Evolutionary conservation across 257 asterid species (phyloP).

Genomic region (Thymus mandschuricus): DNA sequence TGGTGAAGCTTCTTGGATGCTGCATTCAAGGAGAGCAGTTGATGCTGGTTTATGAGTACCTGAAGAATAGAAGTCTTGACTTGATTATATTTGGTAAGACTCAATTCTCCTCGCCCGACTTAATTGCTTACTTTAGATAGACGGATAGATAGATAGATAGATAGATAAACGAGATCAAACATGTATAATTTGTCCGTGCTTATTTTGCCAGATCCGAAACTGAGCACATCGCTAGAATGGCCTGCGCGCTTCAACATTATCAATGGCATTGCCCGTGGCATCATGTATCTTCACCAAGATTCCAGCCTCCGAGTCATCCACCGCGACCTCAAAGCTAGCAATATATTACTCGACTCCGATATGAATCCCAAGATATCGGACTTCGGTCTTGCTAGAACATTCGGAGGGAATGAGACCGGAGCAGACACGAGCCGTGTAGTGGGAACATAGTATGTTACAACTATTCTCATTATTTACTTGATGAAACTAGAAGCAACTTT

Average conservation of each 20-base stretch:
- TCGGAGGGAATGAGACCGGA: conserved; percentile 28
- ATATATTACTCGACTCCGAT: conserved; percentile 32
- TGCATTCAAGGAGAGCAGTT: conserved; percentile 41
- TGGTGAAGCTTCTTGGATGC: conserved; percentile 48
- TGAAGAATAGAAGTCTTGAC: conserved; percentile 44
- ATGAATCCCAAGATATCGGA: conserved; percentile 44
- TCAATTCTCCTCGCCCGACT: background rate
- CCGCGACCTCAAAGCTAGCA: conserved; percentile 43
- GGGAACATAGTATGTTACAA: conserved; percentile 52
- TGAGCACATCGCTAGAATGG: no score
- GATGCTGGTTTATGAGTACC: conserved; percentile 42
- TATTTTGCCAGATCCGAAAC: no score
- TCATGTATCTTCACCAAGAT: background rate
- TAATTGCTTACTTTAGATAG: no score
- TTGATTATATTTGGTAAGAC: conserved; percentile 34
- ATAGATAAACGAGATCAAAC: no score
- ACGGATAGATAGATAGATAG: no score
- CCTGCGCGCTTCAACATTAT: background rate
- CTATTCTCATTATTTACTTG: no score
- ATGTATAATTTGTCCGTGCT: no score
- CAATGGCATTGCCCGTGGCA: conserved; percentile 6
- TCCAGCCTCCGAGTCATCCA: conserved; percentile 6
- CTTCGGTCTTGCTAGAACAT: conserved; percentile 35
- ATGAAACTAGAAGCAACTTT: no score
- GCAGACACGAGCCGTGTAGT: conserved; percentile 37